Evolutionary conservation across 257 asterid genomes (phyloP).

Genomic region (Solanum pinnatisectum): DNA sequence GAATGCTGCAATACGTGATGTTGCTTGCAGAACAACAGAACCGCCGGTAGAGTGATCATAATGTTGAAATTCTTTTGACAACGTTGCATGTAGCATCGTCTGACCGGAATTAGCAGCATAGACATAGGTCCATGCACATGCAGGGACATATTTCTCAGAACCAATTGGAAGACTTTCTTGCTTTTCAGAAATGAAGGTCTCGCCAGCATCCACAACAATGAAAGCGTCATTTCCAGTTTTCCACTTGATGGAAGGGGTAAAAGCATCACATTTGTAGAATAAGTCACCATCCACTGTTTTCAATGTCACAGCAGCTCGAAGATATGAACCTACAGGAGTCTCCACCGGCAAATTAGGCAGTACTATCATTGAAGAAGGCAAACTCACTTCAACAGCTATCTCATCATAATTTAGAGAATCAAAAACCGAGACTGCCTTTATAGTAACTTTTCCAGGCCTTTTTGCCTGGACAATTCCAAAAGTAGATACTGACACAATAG

Average conservation of each 20-base stretch:
- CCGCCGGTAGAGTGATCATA: conserved; percentile 42
- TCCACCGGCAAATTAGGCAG: conserved; percentile 78
- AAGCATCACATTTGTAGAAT: conserved; percentile 78
- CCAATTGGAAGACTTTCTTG: conserved; percentile 21
- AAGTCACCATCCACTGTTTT: conserved; percentile 50
- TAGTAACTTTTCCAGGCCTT: conserved; percentile 70
- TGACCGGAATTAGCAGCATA: conserved; percentile 62
- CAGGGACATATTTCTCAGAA: conserved; percentile 37
- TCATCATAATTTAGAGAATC: conserved; percentile 74
- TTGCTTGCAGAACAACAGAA: conserved; percentile 45
- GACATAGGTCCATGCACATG: conserved; percentile 67
- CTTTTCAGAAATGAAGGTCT: conserved; percentile 21
- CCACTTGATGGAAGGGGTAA: conserved; percentile 59
- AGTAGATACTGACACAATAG: conserved; percentile 65
- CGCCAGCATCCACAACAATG: conserved; percentile 40
- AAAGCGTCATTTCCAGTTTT: conserved; percentile 59
- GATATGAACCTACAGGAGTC: conserved; percentile 63
- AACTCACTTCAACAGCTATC: conserved; percentile 60
- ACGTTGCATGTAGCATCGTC: conserved; percentile 55
- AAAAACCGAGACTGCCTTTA: conserved; percentile 62
- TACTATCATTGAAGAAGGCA: conserved; percentile 55
- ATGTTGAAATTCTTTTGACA: conserved; percentile 48
- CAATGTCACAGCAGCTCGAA: conserved; percentile 61
- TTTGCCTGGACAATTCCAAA: conserved; percentile 74
- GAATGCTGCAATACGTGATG: conserved; percentile 60